Evolutionary conservation across 345 rosid genomes (phyloP).

Genomic region (Brassica incana): DNA sequence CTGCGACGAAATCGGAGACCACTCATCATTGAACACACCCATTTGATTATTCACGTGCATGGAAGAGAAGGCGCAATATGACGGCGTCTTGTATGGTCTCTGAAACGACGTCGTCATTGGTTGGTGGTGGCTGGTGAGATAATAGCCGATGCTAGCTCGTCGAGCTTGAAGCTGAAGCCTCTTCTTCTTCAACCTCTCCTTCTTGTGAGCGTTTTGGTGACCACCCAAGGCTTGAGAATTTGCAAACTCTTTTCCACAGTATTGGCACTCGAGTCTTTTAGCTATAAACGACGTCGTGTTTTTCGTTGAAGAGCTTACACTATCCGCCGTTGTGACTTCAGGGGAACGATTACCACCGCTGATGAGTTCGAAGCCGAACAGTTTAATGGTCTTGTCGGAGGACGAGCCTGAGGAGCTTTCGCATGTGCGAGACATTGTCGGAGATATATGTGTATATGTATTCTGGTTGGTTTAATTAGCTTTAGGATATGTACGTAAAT

Average conservation of each 20-base stretch:
- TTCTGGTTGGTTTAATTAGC: slow-evolving; percentile 18
- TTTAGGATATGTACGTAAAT: slow-evolving; percentile 24
- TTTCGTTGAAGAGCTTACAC: slow-evolving; percentile 71
- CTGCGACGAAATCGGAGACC: slow-evolving; percentile 52
- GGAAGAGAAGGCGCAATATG: slow-evolving; percentile 37
- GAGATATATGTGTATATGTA: slow-evolving; percentile 32
- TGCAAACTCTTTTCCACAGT: slow-evolving; percentile 81
- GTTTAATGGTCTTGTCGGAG: slow-evolving; percentile 56
- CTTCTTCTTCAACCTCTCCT: slow-evolving; percentile 89
- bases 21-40: slow-evolving; percentile 33
- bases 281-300: slow-evolving; percentile 40
- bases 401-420: slow-evolving; percentile 52
- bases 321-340: slow-evolving; percentile 46
- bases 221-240: slow-evolving; percentile 98
- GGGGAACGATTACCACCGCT: slow-evolving; percentile 30
- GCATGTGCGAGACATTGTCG: slow-evolving; percentile 44
- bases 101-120: slow-evolving; percentile 28
- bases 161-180: slow-evolving; percentile 89
- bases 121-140: slow-evolving; percentile 47
- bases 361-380: slow-evolving; percentile 83
- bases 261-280: slow-evolving; percentile 86
- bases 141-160: slow-evolving; percentile 65
- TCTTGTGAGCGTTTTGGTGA: slow-evolving; percentile 98
- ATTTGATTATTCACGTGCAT: slow-evolving; percentile 34
- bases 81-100: slow-evolving; percentile 49